Evolutionary conservation across 768 basidiomycete genomes (phyloP).

Genomic region (Boletus subparvulus): DNA sequence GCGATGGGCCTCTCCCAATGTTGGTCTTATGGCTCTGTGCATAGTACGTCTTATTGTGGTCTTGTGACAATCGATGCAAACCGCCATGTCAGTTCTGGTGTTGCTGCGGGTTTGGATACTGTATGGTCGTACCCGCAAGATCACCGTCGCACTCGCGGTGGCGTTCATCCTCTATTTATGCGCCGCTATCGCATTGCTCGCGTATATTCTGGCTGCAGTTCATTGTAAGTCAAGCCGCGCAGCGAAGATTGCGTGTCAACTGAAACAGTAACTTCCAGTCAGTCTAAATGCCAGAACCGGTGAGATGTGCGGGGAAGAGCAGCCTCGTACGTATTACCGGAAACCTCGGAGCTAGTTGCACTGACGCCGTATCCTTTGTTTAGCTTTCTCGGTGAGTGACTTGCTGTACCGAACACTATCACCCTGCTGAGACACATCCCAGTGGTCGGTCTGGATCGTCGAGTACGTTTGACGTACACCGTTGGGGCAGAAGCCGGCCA

Average conservation of each 20-base stretch:
- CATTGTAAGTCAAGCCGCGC: neutral
- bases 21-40: neutral
- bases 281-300: no score
- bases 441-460: constrained; percentile 1
- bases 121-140: neutral
- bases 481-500: neutral
- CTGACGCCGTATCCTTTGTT: neutral
- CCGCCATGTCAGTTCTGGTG: neutral
- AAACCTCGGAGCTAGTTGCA: neutral
- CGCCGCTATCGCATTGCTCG: neutral
- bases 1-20: neutral
- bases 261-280: neutral
- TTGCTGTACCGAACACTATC: neutral
- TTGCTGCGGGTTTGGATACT: constrained; percentile 3
- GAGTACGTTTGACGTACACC: neutral
- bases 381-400: constrained; percentile 3
- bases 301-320: neutral
- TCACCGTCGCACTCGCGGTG: neutral
- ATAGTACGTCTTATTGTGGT: neutral
- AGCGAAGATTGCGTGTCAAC: neutral
- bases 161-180: neutral
- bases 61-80: neutral
- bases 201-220: neutral
- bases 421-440: neutral
- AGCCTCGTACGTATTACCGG: neutral